Evolutionary conservation across 2,329 filamentous ascomycete genomes (phyloP).

Genomic region (Cercospora zeae-maydis): DNA sequence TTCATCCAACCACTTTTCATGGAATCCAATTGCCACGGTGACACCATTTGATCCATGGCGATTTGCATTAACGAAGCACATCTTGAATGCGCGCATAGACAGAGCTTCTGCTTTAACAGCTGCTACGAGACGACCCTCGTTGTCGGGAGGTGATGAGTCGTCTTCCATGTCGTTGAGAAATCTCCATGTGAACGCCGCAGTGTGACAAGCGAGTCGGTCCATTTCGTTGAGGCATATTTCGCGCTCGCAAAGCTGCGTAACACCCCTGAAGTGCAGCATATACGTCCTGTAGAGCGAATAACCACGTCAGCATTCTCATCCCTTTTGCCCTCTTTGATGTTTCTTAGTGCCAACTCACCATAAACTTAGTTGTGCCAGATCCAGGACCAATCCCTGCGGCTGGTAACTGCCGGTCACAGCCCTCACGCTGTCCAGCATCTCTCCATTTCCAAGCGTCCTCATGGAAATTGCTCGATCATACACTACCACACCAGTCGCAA

Average conservation of each 20-base stretch:
- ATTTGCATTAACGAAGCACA: neutral
- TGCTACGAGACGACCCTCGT: neutral
- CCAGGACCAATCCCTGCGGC: neutral
- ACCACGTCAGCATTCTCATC: neutral
- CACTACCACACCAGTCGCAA: neutral
- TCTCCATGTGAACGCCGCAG: neutral
- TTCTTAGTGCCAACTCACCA: neutral
- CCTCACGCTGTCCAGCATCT: neutral
- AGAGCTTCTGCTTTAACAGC: neutral
- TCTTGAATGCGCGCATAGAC: neutral
- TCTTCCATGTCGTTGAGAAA: neutral
- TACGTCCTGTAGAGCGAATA: neutral
- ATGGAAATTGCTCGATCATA: neutral
- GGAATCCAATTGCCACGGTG: neutral
- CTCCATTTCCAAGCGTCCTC: neutral
- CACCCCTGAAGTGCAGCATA: neutral
- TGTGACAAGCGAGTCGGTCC: neutral
- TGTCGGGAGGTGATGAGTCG: neutral
- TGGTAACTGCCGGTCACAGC: neutral
- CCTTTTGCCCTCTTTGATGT: neutral
- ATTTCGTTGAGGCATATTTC: neutral
- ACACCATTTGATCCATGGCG: neutral
- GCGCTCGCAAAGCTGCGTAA: neutral
- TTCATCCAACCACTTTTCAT: neutral
- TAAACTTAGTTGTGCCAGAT: neutral